Conservation (phyloP, 108 stramenopile species). For the Nitzschia palea region DNA sequence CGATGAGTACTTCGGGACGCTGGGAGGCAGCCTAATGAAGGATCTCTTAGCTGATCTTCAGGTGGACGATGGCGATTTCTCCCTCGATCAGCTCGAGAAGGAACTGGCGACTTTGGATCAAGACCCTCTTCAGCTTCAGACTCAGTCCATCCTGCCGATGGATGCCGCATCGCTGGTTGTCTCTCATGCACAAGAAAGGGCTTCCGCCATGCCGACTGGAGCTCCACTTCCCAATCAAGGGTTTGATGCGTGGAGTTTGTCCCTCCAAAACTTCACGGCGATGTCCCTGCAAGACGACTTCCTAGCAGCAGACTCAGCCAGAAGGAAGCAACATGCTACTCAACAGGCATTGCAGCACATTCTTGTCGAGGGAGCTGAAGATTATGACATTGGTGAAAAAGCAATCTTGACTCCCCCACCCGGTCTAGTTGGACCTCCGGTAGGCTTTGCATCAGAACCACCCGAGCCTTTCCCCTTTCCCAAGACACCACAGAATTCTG, state of each 20-base stretch:
- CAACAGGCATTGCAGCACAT: conserved; percentile 14
- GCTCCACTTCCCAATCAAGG: conserved; percentile 4
- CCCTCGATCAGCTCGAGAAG: conserved; percentile 59
- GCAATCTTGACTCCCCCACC: conserved; percentile 28
- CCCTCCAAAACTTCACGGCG: conserved; percentile 70
- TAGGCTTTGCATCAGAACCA: background rate
- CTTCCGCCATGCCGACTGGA: background rate
- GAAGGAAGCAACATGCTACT: conserved; percentile 41
- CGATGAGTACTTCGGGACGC: conserved; percentile 53
- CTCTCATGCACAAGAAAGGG: conserved; percentile 23
- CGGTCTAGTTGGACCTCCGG: conserved; percentile 18
- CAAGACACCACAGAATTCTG: conserved; percentile 39
- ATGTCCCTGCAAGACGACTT: conserved; percentile 72
- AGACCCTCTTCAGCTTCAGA: conserved; percentile 11
- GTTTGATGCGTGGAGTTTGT: conserved; percentile 72
- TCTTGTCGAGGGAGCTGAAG: conserved; percentile 34
- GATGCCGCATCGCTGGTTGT: conserved; percentile 75
- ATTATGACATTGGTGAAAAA: conserved; percentile 51
- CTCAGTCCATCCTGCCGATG: conserved; percentile 23
- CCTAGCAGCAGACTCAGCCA: conserved; percentile 72
- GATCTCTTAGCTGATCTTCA: conserved; percentile 77
- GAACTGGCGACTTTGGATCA: conserved; percentile 58
- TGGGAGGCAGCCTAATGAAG: conserved; percentile 79
- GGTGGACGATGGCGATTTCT: conserved; percentile 54
- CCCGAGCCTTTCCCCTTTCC: conserved; percentile 22